Conservation (phyloP, 2,329 filamentous ascomycete species). For the Xenoacremonium recifei region DNA sequence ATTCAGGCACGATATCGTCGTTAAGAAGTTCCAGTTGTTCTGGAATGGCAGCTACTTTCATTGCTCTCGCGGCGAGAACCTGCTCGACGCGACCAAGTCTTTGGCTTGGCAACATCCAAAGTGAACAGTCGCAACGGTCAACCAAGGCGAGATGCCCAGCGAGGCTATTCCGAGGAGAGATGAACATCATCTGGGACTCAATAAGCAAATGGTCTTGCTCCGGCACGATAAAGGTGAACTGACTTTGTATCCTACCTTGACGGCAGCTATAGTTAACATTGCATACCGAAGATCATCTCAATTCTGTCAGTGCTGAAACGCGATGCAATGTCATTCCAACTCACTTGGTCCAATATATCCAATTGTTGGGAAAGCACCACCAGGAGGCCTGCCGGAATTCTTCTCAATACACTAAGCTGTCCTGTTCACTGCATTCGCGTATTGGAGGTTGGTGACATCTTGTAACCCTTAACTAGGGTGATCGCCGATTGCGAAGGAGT, state of each 20-base stretch:
- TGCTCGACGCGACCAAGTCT: no score
- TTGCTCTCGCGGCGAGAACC: no score
- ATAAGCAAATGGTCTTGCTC: no score
- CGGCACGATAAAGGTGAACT: no score
- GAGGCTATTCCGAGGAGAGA: conserved; percentile 31
- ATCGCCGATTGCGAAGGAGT: conserved; percentile 33
- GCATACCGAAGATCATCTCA: conserved; percentile 37
- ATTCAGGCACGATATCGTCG: conserved; percentile 15
- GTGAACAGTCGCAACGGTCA: conserved; percentile 22
- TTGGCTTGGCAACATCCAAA: conserved; percentile 24
- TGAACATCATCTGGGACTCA: no score
- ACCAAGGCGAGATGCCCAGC: conserved; percentile 28
- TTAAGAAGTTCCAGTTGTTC: no score
- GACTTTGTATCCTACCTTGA: conserved; percentile 44
- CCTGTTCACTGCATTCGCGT: conserved; percentile 30
- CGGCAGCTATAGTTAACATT: conserved; percentile 36
- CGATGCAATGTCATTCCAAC: no score
- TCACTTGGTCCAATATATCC: conserved; percentile 33
- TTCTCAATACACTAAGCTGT: conserved; percentile 30
- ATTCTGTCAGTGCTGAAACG: no score
- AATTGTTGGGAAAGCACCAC: conserved; percentile 31
- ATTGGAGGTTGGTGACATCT: conserved; percentile 24
- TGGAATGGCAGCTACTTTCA: no score
- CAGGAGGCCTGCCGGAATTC: conserved; percentile 26
- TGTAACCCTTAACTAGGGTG: conserved; percentile 25